Base-by-base conservation (phyloP, 805 yeast species). In the Brettanomyces bruxellensis region DNA sequence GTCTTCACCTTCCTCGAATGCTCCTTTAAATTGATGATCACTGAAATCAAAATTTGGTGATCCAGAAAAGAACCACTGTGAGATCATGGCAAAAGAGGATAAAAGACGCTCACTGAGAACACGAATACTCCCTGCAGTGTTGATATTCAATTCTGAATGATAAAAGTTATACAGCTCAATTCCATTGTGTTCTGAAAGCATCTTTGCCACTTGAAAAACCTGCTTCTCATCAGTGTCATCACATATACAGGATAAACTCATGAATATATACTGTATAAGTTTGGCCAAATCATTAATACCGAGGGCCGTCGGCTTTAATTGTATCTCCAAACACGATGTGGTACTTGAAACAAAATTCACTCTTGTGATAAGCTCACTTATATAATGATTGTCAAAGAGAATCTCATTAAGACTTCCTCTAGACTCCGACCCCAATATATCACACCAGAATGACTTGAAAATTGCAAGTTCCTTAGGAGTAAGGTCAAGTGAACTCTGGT, bases 351-450 rank as follows among this genome's bases (percentile, higher is more conserved):
- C 35, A 13, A 43, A 41, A 0, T 56, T 47, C 0, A 71, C 62
- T 4, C 62, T 60, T 0, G 82, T 76, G 38, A 57, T 55, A 3
- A 78, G 61, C 0, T 63, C 57, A 1, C 68, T 59, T 12, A 69
- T 67, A 48, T 61, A 68, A 22, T 63, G 71, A 37, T 52, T 56
- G 4, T 49, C 43, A 22, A 62, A 64, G 8, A 80, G 60, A 14
- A 53, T 55, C 4, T 69, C 59, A 49, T 73, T 72, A 5, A 83
- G 55, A 0, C 87, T 75, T 0, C 72, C 73, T 2, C 52, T 47
- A 4, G 78, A 62, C 61, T 84, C 91, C 58, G 79, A 81, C 1
- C 91, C 91, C 43, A 82, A 61, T 0, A 83, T 45, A 41, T 75
- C 74, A 45, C 78, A 70, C 82, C 87, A 79, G 3, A 71, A 58